These are phyloP conservation scores for Arxiozyma slooffiae DNA, from an alignment of 1,139 yeast genomes.

Conservation along the genomic window DNA sequence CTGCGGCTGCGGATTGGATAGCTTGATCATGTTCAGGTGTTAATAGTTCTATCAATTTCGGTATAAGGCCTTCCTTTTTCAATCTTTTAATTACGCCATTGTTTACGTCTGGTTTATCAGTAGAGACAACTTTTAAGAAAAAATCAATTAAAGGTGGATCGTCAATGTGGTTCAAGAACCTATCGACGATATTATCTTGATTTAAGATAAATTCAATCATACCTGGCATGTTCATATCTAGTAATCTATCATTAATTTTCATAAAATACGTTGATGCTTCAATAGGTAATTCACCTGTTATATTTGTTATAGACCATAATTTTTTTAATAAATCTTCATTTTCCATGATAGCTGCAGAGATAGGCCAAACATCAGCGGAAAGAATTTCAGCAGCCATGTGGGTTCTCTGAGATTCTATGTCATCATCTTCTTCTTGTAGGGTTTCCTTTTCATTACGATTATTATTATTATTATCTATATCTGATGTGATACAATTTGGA, in stretches of 20 bases:
- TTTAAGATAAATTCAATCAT: constrained; percentile 52
- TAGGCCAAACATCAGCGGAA: constrained; percentile 89
- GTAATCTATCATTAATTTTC: constrained; percentile 85
- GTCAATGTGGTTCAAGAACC: constrained; percentile 45
- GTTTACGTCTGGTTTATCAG: constrained; percentile 56
- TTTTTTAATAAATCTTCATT: constrained; percentile 52
- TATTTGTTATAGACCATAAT: constrained; percentile 73
- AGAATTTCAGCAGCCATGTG: constrained; percentile 85
- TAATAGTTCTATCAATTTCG: constrained; percentile 43
- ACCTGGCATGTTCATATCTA: constrained; percentile 86
- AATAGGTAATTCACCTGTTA: constrained; percentile 55
- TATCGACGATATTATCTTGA: constrained; percentile 44
- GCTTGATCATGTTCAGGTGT: constrained; percentile 45
- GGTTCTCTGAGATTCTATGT: constrained; percentile 58
- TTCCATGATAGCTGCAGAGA: constrained; percentile 86
- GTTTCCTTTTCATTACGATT: constrained; percentile 17
- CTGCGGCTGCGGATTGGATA: constrained; percentile 89
- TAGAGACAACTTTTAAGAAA: constrained; percentile 49
- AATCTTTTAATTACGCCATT: constrained; percentile 51
- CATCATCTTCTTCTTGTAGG: constrained; percentile 39
- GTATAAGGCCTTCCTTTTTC: constrained; percentile 42
- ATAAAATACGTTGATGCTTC: constrained; percentile 79
- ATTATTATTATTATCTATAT: constrained; percentile 27
- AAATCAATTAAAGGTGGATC: constrained; percentile 71
- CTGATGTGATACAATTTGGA: constrained; percentile 29